Evolutionary conservation across 345 rosid genomes (phyloP).

Genomic region (Salix arbutifolia): DNA sequence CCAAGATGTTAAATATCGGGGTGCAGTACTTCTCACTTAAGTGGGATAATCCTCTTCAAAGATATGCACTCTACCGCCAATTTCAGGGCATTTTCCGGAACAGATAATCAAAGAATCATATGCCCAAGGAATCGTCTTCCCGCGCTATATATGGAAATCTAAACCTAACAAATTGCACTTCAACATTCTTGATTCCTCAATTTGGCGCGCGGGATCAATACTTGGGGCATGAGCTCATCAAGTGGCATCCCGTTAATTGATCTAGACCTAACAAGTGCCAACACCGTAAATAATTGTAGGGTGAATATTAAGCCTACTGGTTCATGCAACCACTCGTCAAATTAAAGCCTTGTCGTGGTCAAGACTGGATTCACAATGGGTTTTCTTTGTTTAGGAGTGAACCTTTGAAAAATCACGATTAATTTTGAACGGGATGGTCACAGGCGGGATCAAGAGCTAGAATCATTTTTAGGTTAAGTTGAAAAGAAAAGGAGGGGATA

Average conservation of each 20-base stretch:
- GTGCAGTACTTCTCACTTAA: background rate
- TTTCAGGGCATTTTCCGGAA: background rate
- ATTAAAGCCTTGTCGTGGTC: background rate
- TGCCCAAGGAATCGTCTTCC: conserved; percentile 21
- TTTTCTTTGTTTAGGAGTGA: background rate
- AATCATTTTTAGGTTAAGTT: too few relatives aligned
- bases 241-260: conserved; percentile 24
- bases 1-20: background rate
- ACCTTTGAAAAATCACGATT: background rate
- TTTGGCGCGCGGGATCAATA: background rate
- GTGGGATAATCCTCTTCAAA: conserved; percentile 18
- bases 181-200: background rate
- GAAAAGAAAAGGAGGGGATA: too few relatives aligned
- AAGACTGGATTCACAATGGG: background rate
- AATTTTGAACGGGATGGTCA: too few relatives aligned
- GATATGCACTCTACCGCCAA: background rate
- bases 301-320: background rate
- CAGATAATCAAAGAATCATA: conserved; percentile 23
- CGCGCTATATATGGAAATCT: conserved; percentile 18
- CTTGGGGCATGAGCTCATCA: background rate
- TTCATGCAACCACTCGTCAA: background rate
- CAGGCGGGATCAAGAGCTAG: too few relatives aligned
- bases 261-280: background rate
- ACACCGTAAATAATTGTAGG: background rate
- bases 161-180: conserved; percentile 9